phyloP scores from a whole-genome alignment of 306 rosid species.

The Cicer pinnatifidum region DNA sequence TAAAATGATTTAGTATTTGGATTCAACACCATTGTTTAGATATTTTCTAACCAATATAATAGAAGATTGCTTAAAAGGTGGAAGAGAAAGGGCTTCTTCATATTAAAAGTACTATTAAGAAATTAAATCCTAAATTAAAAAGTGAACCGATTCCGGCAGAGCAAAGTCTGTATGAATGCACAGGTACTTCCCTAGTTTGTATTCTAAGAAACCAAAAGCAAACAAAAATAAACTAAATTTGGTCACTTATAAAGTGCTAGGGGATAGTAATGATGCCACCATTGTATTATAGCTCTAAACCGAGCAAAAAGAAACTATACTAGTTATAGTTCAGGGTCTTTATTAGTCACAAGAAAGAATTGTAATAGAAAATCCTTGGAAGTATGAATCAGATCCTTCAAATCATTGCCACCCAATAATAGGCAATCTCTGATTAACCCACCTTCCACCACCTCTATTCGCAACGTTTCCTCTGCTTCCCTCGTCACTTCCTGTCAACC shows the following conservation, averaged over 20 bases:
- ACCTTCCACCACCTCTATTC: constrained; percentile 71
- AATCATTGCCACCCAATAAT: constrained; percentile 69
- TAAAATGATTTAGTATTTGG: too few species aligned
- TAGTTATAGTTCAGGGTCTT: constrained; percentile 49
- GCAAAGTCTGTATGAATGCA: too few species aligned
- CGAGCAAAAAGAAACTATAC: background rate
- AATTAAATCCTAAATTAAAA: background rate
- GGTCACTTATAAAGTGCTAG: background rate
- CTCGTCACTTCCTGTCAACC: constrained; percentile 60
- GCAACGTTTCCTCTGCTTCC: constrained; percentile 63
- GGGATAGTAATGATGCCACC: background rate
- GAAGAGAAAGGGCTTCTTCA: too few species aligned
- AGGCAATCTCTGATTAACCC: constrained; percentile 79
- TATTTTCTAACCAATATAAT: too few species aligned
- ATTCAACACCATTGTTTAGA: too few species aligned
- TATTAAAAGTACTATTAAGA: too few species aligned
- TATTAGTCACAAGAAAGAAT: constrained; percentile 36
- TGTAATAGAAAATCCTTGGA: constrained; percentile 64
- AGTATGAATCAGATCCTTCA: constrained; percentile 60
- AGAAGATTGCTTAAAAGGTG: too few species aligned
- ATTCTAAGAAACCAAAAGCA: constrained; percentile 30
- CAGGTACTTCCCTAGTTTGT: background rate
- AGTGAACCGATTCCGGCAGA: background rate
- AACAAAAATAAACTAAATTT: background rate
- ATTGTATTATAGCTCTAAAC: constrained; percentile 1